Percentiles rank a stretch among this genome's conserved stretches.
Conservation (phyloP, 129 eudicot species). For the Centaurea solstitialis region DNA sequence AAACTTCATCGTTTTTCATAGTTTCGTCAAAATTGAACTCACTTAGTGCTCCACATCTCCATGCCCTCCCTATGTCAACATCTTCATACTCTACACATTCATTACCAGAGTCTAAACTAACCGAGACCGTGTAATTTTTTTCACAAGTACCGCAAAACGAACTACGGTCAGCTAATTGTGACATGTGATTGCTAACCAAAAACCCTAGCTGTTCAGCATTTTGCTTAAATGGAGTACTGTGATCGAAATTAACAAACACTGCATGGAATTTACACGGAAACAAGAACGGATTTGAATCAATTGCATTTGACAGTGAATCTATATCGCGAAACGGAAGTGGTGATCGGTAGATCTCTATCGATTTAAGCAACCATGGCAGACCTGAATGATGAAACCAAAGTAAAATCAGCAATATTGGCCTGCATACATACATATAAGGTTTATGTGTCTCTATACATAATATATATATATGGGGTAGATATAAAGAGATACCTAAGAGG, state of each 20-base stretch:
- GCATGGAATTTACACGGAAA: constrained; percentile 76
- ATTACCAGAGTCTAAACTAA: constrained; percentile 46
- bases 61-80: constrained; percentile 17
- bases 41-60: constrained; percentile 56
- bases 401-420: neutral
- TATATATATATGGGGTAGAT: neutral
- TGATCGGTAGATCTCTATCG: constrained; percentile 91
- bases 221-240: constrained; percentile 7
- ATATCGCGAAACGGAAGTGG: constrained; percentile 80
- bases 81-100: constrained; percentile 34
- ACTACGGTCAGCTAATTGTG: constrained; percentile 33
- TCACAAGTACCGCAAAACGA: constrained; percentile 65
- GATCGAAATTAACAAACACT: constrained; percentile 52
- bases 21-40: constrained; percentile 29
- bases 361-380: constrained; percentile 75
- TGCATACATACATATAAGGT: neutral
- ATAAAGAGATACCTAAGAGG: constrained; percentile 52
- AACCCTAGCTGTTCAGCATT: constrained; percentile 48
- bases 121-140: constrained; percentile 52
- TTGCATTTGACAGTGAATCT: constrained; percentile 51
- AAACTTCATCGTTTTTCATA: constrained; percentile 42
- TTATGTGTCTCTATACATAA: neutral
- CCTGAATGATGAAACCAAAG: constrained; percentile 43
- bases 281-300: constrained; percentile 51
- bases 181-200: constrained; percentile 53